Evolutionary conservation across 495 filamentous ascomycete species (phyloP), one percentile per base, ranked within the genome.

Genomic region (Articulospora tetracladia): DNA sequence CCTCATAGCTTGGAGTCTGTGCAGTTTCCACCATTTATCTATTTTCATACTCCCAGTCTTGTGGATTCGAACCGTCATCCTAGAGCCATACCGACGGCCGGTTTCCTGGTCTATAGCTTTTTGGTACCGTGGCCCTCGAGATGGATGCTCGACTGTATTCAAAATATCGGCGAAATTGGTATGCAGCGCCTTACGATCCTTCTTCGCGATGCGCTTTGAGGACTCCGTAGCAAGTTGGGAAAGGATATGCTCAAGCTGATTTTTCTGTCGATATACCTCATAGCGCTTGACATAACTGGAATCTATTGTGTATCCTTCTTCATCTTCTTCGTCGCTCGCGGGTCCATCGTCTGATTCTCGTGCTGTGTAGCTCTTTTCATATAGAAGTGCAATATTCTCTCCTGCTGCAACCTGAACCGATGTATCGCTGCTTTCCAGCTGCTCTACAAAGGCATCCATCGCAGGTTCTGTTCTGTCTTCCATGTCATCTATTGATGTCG

Each of bases 11-110:
- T 91, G 84, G 50, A 95, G 72, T 24, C 92, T 81, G 63, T 89
- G 79, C 63, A 93, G 80, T 65, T 96, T 93, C 81, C 90, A 94
- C 93, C 93, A 98, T 39, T 83, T 85, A 66, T 97, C 90, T 56
- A 98, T 92, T 59, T 81, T 80, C 79, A 97, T 84, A 39, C 85
- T 77, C 6, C 87, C 85, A 59, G 83, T 82, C 25, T 83, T 80
- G 58, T 90, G 84, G 32, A 97, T 84, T 59, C 86, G 84, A 34
- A 97, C 82, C 15, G 81, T 89, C 72, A 94, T 76, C 22, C 91
- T 82, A 63, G 86, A 90, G 20, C 93, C 93, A 65, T 90, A 91
- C 57, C 87, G 83, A 20, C 78, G 78, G 41, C 88, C 87, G 0
- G 83, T 87, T 25, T 89, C 85, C n/a, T 87, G 79, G 60, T 88